phyloP scores from a whole-genome alignment of 2,329 filamentous ascomycete genomes.

The Beauveria asiatica region DNA sequence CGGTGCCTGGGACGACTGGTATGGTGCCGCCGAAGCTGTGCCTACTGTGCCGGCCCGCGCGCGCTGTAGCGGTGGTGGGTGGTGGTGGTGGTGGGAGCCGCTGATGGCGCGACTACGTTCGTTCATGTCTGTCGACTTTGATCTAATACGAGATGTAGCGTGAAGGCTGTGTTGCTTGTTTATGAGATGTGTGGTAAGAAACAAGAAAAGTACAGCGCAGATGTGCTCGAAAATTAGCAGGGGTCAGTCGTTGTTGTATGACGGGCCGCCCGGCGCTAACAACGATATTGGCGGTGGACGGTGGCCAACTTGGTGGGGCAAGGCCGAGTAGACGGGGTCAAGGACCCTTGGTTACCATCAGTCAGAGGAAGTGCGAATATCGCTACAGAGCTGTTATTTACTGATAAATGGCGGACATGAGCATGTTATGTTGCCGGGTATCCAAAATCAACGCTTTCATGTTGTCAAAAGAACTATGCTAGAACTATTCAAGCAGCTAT shows the following conservation, averaged over 20 bases:
- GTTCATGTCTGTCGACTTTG: not conserved
- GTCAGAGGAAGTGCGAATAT: not conserved
- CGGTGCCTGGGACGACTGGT: not conserved
- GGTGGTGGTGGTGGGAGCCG: not conserved
- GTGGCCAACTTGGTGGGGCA: slow-evolving; percentile 14
- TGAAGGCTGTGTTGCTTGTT: not conserved
- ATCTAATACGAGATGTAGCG: not conserved
- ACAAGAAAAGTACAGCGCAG: not conserved
- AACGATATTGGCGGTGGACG: slow-evolving; percentile 17
- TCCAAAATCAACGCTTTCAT: slow-evolving; percentile 10
- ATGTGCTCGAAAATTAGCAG: not conserved
- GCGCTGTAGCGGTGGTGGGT: slow-evolving; percentile 2
- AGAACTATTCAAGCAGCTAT: slow-evolving; percentile 7
- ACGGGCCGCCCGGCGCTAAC: not conserved
- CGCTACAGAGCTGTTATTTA: no score
- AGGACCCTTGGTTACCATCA: not conserved
- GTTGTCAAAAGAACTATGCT: slow-evolving; percentile 9
- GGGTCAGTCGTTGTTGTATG: not conserved
- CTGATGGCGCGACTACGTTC: slow-evolving; percentile 2
- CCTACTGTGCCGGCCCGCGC: not conserved
- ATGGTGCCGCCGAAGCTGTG: not conserved
- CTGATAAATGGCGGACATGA: not conserved
- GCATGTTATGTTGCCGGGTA: no score
- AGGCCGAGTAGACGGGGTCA: not conserved
- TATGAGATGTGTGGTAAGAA: not conserved